These are phyloP conservation scores for Pharus latifolius DNA, from an alignment of 176 grass and related monocot species.

Conservation along the genomic window DNA sequence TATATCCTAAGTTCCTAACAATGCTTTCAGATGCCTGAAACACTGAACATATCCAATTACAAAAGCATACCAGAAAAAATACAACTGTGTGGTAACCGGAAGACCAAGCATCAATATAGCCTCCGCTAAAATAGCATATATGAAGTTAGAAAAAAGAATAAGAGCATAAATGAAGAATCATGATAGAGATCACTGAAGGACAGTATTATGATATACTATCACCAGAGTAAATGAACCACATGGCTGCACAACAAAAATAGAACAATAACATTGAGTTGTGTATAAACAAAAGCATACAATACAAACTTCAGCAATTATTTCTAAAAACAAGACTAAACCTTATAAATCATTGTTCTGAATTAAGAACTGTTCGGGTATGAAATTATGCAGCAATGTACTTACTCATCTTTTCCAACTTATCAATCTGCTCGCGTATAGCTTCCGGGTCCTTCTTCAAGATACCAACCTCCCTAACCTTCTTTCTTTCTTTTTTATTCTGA, in stretches of 20 bases:
- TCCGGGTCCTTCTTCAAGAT: constrained; percentile 97
- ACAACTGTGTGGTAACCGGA: constrained; percentile 3
- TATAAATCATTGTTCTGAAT: constrained; percentile 6
- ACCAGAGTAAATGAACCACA: neutral
- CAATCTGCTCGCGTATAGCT: constrained; percentile 74
- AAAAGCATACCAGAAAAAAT: neutral
- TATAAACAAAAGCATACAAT: neutral
- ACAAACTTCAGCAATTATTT: neutral
- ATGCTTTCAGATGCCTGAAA: constrained; percentile 9
- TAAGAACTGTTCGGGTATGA: neutral
- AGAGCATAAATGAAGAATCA: neutral
- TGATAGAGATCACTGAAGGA: neutral
- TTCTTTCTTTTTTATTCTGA: constrained; percentile 98
- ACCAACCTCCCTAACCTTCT: constrained; percentile 96
- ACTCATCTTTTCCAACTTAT: constrained; percentile 98
- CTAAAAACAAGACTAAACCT: neutral
- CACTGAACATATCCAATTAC: neutral
- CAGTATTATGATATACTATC: neutral
- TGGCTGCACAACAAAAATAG: neutral
- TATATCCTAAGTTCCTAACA: neutral
- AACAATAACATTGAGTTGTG: neutral
- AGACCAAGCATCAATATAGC: neutral
- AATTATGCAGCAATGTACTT: constrained; percentile 25
- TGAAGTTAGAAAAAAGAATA: neutral
- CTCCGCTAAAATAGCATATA: neutral